Evolutionary conservation across 2,329 filamentous ascomycete genomes (phyloP), one percentile per base, ranked within the genome.

Genomic region (Septoria linicola): DNA sequence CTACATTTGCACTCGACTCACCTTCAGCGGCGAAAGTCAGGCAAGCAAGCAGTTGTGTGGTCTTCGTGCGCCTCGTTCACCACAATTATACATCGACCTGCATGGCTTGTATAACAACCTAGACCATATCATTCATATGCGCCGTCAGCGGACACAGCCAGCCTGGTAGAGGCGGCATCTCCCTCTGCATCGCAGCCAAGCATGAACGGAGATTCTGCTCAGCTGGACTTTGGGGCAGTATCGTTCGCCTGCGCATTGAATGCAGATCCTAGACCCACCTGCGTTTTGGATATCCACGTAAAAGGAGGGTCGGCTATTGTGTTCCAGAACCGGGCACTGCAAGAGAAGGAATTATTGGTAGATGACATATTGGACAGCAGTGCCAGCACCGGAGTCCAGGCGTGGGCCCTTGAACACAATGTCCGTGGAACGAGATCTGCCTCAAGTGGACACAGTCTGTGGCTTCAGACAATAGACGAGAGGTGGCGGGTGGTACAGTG

Each of bases 231-330:
- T n/a, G n/a, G n/a, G n/a, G n/a, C n/a, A n/a, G n/a, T n/a, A n/a
- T n/a, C n/a, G n/a, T n/a, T n/a, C n/a, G n/a, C n/a, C n/a, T n/a
- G n/a, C n/a, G n/a, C n/a, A n/a, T n/a, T n/a, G n/a, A 39, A 57
- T 31, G 51, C 56, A 36, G 56, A 59, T 36, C 56, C 54, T 10
- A 27, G 56, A 40, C 54, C 56, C 23, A 59, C 56, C 5, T 56
- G 47, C 31, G 42, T 56, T 10, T 14, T 58, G 30, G 53, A 54
- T 21, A 36, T 56, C 42, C 32, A 36, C 7, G 39, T 8, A 16
- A 16, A 48, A 14, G 19, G n/a, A 16, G 35, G 19, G 10, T 4
- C 16, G 14, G 10, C 16, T 16, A 5, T 17, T 19, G 4, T 14
- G 17, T 32, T 48, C 43, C 44, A 34, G 36, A 55, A 52, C 23